These are phyloP conservation scores for Fusarium aywerte DNA, from an alignment of 2,329 filamentous ascomycete species.

Conservation along the genomic window DNA sequence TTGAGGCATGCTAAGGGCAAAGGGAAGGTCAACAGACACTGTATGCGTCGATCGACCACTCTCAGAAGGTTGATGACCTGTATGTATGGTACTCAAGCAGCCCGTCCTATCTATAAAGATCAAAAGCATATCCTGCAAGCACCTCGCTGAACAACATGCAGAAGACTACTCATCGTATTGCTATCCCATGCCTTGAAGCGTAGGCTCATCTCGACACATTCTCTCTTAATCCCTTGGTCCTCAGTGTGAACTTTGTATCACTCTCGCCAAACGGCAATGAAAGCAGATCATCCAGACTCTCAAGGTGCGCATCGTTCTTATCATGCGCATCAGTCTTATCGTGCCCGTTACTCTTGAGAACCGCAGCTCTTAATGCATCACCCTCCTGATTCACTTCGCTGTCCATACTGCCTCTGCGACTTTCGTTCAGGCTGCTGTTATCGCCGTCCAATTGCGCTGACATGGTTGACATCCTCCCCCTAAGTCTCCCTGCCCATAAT, in stretches of 20 bases:
- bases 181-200: not conserved
- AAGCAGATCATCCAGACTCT: conserved; percentile 43
- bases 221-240: conserved; percentile 68
- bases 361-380: conserved; percentile 55
- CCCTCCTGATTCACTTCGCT: conserved; percentile 56
- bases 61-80: not conserved
- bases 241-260: conserved; percentile 60
- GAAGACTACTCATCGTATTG: not conserved
- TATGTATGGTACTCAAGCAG: not conserved
- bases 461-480: conserved; percentile 50
- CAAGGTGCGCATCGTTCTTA: conserved; percentile 24
- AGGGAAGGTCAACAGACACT: no score
- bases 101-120: conserved; percentile 7
- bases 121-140: conserved; percentile 2
- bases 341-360: conserved; percentile 43
- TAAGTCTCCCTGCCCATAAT: conserved; percentile 62
- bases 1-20: no score
- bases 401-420: conserved; percentile 57
- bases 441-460: conserved; percentile 51
- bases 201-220: conserved; percentile 49
- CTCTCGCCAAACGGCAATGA: conserved; percentile 60
- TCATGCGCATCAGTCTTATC: conserved; percentile 38
- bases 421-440: conserved; percentile 53
- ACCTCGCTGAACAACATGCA: conserved; percentile 15
- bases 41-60: not conserved